Percentiles rank a stretch among this genome's conserved stretches.
Conservation (phyloP, 2,329 filamentous ascomycete species). For the Aspergillus caelatus region DNA sequence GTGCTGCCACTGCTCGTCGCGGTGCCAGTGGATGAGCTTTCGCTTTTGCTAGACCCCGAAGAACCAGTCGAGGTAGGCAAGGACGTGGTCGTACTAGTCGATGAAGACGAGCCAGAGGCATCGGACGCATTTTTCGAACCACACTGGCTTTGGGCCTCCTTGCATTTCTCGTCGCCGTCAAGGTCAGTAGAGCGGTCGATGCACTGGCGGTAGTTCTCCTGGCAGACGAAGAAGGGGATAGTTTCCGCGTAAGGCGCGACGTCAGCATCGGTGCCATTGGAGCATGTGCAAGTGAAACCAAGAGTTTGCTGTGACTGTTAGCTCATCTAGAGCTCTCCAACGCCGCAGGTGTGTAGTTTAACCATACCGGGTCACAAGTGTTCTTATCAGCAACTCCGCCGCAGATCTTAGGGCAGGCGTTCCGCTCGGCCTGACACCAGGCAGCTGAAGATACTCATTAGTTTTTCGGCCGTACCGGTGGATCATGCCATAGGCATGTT, state of each 20-base stretch:
- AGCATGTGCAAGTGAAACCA: slow-evolving; percentile 60
- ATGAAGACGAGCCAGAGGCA: slow-evolving; percentile 29
- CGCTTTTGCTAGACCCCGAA: slow-evolving; percentile 25
- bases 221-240: slow-evolving; percentile 64
- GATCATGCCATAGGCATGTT: background rate
- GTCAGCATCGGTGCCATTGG: slow-evolving; percentile 57
- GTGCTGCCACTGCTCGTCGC: slow-evolving; percentile 31
- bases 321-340: background rate
- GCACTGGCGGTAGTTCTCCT: slow-evolving; percentile 54
- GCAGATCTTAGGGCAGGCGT: slow-evolving; percentile 65
- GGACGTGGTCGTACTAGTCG: slow-evolving; percentile 30
- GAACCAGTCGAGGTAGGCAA: slow-evolving; percentile 37
- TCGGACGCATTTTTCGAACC: slow-evolving; percentile 53
- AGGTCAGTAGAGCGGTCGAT: slow-evolving; percentile 43
- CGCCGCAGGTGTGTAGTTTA: background rate
- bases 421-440: slow-evolving; percentile 63
- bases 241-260: slow-evolving; percentile 60
- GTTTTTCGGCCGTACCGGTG: background rate
- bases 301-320: slow-evolving; percentile 48
- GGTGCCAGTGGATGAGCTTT: slow-evolving; percentile 21
- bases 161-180: slow-evolving; percentile 53
- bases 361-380: slow-evolving; percentile 60
- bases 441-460: slow-evolving; percentile 35
- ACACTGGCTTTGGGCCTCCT: slow-evolving; percentile 49
- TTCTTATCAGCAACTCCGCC: slow-evolving; percentile 54